Evolutionary conservation across 2,329 filamentous ascomycete genomes (phyloP), one percentile per base, ranked within the genome.

Genomic region (Exophiala dermatitidis): DNA sequence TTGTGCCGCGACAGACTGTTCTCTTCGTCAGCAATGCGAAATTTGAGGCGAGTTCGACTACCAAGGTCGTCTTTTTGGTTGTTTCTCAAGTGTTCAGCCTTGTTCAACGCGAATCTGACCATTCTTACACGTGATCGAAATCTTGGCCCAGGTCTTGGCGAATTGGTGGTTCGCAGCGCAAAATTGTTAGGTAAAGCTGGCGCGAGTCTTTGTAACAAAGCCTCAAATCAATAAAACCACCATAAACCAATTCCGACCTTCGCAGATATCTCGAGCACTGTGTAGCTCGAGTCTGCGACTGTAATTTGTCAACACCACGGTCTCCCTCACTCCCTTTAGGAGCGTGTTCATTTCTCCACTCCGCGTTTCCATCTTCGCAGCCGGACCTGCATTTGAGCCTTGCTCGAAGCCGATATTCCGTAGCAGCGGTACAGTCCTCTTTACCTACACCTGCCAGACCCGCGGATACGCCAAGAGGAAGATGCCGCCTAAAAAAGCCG

Each of bases 401-500:
- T 65, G 64, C 53, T 57, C 55, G 34, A 55, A 52, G 36, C 46
- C 50, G 33, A 37, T 60, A 59, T 54, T 60, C 46, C 58, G 33
- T 26, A 54, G 34, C 34, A 59, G 41, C 50, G n/a, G 44, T 29
- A 28, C 36, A 26, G 7, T 50, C 51, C 31, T 56, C 51, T 10
- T 42, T 37, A 32, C 29, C 30, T 36, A 30, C 45, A 33, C 37
- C 34, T 36, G 48, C 26, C 53, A 59, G 38, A 57, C 12, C 41
- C 76, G 78, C 64, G 69, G 70, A 60, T 82, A 80, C 75, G 77
- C 79, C 56, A 84, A 79, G 71, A 77, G 73, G 71, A 90, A 82
- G 71, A 98, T 98, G 93, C 80, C 89, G 75, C 93, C 93, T 72
- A 98, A 98, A 82, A 97, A 97, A 77, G 77, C 75, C 50, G 85